Evolutionary conservation across 176 grass and related monocot genomes (phyloP), one percentile per base, ranked within the genome.

Genomic region (Bromus sterilis): DNA sequence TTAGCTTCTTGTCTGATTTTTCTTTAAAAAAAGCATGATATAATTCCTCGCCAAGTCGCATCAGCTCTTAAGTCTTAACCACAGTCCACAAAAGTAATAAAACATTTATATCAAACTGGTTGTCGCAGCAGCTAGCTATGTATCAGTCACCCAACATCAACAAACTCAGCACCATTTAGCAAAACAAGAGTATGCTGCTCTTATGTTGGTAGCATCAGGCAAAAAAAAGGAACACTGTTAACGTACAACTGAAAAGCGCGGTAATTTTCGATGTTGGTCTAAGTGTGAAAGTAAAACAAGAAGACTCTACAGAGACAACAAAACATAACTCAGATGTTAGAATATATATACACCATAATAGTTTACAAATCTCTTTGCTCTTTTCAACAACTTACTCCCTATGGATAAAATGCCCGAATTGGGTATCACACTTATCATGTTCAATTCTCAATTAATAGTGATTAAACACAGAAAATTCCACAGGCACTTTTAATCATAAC

Each of bases 21-120:
- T 75, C 37, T 59, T 48, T 30, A 53, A 86, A 67, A 81, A 3
- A 12, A 62, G 60, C 64, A 77, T 55, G 42, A 78, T 70, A 79
- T 14, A 46, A 78, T 73, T 53, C 65, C 18, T 34, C 6, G 1
- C 14, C 48, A 81, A 58, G 35, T 37, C 21, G 13, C 9, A 56
- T 21, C 33, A 11, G 24, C 39, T 51, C 51, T 31, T 21, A 78
- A 76, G 30, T 51, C 51, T 31, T 21, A 78, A 76, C 62, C 31
- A 61, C 11, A 51, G 43, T 32, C 28, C 11, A 46, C 68, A 46
- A 44, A 46, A 46, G 41, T 49, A 56, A 35, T 56, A 46, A 30
- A 39, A 56, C 35, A 33, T 64, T 25, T 65, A 15, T 75, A 44
- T 25, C 44, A 12, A 74, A 74, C 44, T 67, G 48, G 33, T 51